phyloP scores from a whole-genome alignment of 2,329 filamentous ascomycete species.

The Sphaerostilbella broomeana region DNA sequence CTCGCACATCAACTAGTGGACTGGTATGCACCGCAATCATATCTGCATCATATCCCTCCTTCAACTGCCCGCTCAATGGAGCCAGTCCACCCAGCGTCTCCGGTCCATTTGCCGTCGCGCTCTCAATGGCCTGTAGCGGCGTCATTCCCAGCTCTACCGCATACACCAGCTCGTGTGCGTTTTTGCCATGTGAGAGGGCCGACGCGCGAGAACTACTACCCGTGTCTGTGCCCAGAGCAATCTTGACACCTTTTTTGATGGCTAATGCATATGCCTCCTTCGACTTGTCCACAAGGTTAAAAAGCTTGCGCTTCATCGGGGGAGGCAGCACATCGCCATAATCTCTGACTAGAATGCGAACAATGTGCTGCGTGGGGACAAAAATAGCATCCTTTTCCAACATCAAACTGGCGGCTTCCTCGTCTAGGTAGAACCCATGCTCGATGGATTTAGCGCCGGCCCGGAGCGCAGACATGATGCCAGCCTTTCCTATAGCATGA shows the following conservation, averaged over 20 bases:
- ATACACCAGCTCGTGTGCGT: constrained; percentile 38
- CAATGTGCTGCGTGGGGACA: constrained; percentile 33
- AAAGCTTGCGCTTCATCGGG: constrained; percentile 8
- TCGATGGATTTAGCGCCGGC: constrained; percentile 34
- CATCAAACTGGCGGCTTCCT: constrained; percentile 35
- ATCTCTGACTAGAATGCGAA: constrained; percentile 25
- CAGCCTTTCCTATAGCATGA: constrained; percentile 35
- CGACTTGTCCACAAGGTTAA: constrained; percentile 31
- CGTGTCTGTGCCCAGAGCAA: constrained; percentile 37
- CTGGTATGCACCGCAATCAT: constrained; percentile 37
- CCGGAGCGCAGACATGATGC: constrained; percentile 31
- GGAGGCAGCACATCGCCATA: constrained; percentile 29
- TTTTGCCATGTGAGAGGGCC: constrained; percentile 22
- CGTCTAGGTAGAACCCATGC: constrained; percentile 35
- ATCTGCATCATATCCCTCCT: constrained; percentile 42
- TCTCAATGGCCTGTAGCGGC: constrained; percentile 44
- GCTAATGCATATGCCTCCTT: constrained; percentile 31
- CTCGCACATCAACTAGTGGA: constrained; percentile 36
- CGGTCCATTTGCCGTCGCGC: constrained; percentile 39
- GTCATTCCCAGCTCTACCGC: constrained; percentile 44
- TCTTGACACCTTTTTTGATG: constrained; percentile 29
- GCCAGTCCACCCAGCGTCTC: constrained; percentile 37
- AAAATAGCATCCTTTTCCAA: constrained; percentile 30
- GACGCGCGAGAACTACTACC: constrained; percentile 26
- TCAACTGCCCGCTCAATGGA: constrained; percentile 39